Conservation (phyloP, 805 yeast species). For the Candida jianshihensis region DNA sequence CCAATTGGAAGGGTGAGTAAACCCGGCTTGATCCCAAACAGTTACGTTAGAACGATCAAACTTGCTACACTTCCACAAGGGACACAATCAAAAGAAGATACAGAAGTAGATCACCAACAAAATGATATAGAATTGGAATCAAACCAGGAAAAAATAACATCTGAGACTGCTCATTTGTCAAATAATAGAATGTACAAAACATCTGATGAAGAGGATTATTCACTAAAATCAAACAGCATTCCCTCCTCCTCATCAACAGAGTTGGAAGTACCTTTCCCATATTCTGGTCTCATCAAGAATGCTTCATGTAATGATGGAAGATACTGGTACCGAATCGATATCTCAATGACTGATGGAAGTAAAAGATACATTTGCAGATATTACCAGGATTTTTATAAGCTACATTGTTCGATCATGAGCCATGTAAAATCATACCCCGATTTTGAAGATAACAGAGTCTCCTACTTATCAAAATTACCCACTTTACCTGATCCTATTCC, state of each 20-base stretch:
- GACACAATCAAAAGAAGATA: too few relatives aligned
- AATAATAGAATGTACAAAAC: too few relatives aligned
- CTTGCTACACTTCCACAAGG: too few relatives aligned
- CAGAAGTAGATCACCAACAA: too few relatives aligned
- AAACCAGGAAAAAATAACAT: too few relatives aligned
- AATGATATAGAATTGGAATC: too few relatives aligned
- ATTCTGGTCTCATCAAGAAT: conserved; percentile 31
- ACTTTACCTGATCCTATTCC: conserved; percentile 43
- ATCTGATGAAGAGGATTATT: too few relatives aligned
- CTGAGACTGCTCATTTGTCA: too few relatives aligned
- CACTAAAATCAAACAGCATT: too few relatives aligned
- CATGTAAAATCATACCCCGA: conserved; percentile 9
- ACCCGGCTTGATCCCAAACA: conserved; percentile 48
- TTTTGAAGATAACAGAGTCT: conserved; percentile 3
- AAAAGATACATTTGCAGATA: conserved; percentile 38
- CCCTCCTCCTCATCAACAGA: neutral
- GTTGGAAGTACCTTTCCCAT: conserved; percentile 20
- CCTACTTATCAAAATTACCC: conserved; percentile 25
- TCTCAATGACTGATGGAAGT: conserved; percentile 28
- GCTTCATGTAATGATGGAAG: conserved; percentile 35
- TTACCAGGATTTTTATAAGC: conserved; percentile 44
- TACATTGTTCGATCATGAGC: conserved; percentile 31
- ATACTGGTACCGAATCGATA: conserved; percentile 45
- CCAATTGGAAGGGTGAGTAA: conserved; percentile 38
- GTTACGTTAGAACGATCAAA: conserved; percentile 40